Conservation (phyloP, 805 yeast genomes). For the Candida boleticola region DNA sequence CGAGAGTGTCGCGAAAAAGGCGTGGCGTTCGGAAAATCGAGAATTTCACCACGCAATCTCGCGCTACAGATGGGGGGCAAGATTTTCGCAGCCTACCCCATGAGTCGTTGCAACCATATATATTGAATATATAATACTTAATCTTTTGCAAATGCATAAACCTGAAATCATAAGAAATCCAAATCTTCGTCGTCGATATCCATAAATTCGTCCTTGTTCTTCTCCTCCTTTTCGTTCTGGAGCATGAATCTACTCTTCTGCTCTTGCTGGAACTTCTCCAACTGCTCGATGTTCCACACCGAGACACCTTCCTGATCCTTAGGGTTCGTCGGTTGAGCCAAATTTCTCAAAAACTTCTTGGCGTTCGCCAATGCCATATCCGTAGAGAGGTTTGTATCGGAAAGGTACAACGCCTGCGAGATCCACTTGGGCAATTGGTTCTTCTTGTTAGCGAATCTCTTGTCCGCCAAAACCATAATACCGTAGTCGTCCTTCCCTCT, state of each 20-base stretch:
- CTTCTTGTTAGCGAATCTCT: slow-evolving; percentile 84
- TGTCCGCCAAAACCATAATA: slow-evolving; percentile 95
- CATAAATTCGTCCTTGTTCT: slow-evolving; percentile 39
- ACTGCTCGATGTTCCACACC: slow-evolving; percentile 82
- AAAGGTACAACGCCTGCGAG: slow-evolving; percentile 86
- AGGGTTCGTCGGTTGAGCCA: slow-evolving; percentile 91
- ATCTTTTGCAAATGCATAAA: too few relatives aligned
- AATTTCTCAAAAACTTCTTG: slow-evolving; percentile 82
- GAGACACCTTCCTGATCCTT: slow-evolving; percentile 92
- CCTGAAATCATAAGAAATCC: slow-evolving; percentile 30
- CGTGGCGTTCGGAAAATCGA: too few relatives aligned
- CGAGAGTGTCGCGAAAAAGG: too few relatives aligned
- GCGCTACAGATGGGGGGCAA: too few relatives aligned
- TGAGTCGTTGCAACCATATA: too few relatives aligned
- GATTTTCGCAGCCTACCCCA: too few relatives aligned
- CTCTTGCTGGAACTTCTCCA: slow-evolving; percentile 55
- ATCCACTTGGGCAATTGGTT: slow-evolving; percentile 96
- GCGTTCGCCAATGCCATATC: slow-evolving; percentile 98
- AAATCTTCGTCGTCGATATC: slow-evolving; percentile 48
- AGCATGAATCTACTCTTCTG: slow-evolving; percentile 24
- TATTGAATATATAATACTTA: too few relatives aligned
- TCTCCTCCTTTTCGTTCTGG: slow-evolving; percentile 17
- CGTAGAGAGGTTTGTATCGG: slow-evolving; percentile 87
- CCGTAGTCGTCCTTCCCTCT: slow-evolving; percentile 99
- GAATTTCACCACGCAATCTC: too few relatives aligned